Conservation (phyloP, 345 rosid species). For the Psidium guajava region DNA sequence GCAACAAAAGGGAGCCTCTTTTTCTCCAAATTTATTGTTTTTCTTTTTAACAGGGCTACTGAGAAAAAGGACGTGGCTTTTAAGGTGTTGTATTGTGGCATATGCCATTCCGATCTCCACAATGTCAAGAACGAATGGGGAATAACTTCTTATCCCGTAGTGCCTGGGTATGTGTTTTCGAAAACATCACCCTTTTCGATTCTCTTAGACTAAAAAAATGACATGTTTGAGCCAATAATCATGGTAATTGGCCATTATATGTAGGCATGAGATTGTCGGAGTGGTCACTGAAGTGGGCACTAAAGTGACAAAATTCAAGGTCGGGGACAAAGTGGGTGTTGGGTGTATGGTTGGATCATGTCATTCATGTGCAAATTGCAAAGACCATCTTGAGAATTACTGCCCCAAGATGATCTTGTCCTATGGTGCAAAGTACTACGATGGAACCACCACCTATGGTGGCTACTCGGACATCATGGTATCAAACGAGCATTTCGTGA, state of each 20-base stretch:
- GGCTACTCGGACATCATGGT: slow-evolving; percentile 42
- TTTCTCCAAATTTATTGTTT: too few relatives aligned
- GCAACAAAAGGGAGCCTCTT: neutral
- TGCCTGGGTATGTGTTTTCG: slow-evolving; percentile 25
- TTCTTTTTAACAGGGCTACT: slow-evolving; percentile 3
- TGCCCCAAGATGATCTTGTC: neutral
- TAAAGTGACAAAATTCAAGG: slow-evolving; percentile 20
- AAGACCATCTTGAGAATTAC: slow-evolving; percentile 2
- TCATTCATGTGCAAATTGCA: slow-evolving; percentile 3
- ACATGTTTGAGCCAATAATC: too few relatives aligned
- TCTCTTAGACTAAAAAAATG: neutral
- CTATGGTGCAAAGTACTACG: neutral
- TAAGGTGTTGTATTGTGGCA: slow-evolving; percentile 26
- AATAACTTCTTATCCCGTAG: slow-evolving; percentile 22
- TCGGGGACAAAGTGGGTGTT: slow-evolving; percentile 29
- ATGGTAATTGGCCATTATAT: neutral
- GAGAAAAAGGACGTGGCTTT: slow-evolving; percentile 23
- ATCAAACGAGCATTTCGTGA: slow-evolving; percentile 31
- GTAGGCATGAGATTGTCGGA: slow-evolving; percentile 31
- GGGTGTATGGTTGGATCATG: slow-evolving; percentile 30
- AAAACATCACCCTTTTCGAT: neutral
- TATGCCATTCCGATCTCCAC: slow-evolving; percentile 38
- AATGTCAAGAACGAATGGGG: slow-evolving; percentile 29
- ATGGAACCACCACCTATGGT: slow-evolving; percentile 18
- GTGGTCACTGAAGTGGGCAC: slow-evolving; percentile 23